phyloP scores from a whole-genome alignment of 495 filamentous ascomycete genomes.

The Podospora comata region DNA sequence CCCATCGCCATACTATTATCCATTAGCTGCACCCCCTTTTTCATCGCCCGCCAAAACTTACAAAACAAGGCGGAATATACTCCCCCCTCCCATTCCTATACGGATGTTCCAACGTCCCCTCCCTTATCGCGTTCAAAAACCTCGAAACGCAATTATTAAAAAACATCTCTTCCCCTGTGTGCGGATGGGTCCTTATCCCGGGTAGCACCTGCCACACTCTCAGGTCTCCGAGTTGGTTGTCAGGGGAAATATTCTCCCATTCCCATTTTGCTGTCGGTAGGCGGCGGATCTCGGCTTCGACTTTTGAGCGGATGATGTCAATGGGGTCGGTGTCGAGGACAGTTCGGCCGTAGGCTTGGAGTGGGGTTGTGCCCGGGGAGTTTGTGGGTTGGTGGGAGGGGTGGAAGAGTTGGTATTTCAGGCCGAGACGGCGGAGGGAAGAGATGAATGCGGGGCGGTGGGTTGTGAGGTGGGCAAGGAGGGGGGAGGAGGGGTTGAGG shows the following conservation, averaged over 20 bases:
- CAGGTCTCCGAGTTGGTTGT: constrained; percentile 29
- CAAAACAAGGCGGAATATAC: constrained; percentile 30
- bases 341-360: constrained; percentile 52
- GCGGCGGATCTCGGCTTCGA: constrained; percentile 52
- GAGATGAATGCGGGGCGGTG: too few relatives aligned
- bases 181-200: constrained; percentile 47
- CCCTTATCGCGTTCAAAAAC: constrained; percentile 38
- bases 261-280: constrained; percentile 46
- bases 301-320: constrained; percentile 42
- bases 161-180: constrained; percentile 49
- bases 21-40: not conserved
- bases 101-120: constrained; percentile 23
- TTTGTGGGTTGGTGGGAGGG: too few relatives aligned
- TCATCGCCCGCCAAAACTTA: constrained; percentile 1
- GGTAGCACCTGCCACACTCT: constrained; percentile 44
- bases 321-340: constrained; percentile 46
- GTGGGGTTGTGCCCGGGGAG: too few relatives aligned
- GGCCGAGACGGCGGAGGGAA: too few relatives aligned
- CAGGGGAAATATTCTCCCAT: constrained; percentile 41
- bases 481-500: too few relatives aligned
- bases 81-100: constrained; percentile 22
- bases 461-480: too few relatives aligned
- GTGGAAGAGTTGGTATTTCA: too few relatives aligned
- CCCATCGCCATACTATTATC: constrained; percentile 45
- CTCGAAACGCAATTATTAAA: constrained; percentile 51